Evolutionary conservation across 108 stramenopile species (phyloP).

Genomic region (Licmophora abbreviata): DNA sequence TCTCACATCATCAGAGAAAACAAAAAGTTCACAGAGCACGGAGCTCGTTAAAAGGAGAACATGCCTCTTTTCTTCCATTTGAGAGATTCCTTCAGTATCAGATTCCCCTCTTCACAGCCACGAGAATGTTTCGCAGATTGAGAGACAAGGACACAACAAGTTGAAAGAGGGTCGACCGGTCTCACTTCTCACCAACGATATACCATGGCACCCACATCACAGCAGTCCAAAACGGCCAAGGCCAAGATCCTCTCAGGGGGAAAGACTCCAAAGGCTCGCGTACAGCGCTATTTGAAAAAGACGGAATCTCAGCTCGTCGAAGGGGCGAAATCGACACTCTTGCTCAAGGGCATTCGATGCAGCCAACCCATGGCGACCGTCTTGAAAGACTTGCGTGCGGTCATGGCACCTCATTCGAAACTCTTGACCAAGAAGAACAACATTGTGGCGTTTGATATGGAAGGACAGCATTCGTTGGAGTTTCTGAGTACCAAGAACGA

Average conservation of each 20-base stretch:
- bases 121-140: background rate
- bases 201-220: slow-evolving; percentile 77
- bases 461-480: slow-evolving; percentile 73
- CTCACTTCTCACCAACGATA: background rate
- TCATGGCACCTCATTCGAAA: slow-evolving; percentile 79
- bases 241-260: slow-evolving; percentile 67
- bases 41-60: too few species aligned
- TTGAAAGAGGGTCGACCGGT: background rate
- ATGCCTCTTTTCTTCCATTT: too few species aligned
- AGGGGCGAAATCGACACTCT: slow-evolving; percentile 60
- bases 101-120: too few species aligned
- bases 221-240: slow-evolving; percentile 60
- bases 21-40: too few species aligned
- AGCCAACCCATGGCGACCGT: slow-evolving; percentile 77
- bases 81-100: too few species aligned
- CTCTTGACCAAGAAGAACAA: slow-evolving; percentile 80
- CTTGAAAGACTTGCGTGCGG: slow-evolving; percentile 73
- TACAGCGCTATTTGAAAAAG: slow-evolving; percentile 78
- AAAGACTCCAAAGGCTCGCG: slow-evolving; percentile 78
- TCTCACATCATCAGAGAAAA: too few species aligned
- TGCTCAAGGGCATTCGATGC: slow-evolving; percentile 85
- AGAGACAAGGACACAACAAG: background rate
- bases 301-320: slow-evolving; percentile 68
- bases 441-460: slow-evolving; percentile 78
- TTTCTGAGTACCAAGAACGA: slow-evolving; percentile 94